These are phyloP conservation scores for Ustulina deusta DNA, from an alignment of 2,329 filamentous ascomycete genomes.

Conservation along the genomic window DNA sequence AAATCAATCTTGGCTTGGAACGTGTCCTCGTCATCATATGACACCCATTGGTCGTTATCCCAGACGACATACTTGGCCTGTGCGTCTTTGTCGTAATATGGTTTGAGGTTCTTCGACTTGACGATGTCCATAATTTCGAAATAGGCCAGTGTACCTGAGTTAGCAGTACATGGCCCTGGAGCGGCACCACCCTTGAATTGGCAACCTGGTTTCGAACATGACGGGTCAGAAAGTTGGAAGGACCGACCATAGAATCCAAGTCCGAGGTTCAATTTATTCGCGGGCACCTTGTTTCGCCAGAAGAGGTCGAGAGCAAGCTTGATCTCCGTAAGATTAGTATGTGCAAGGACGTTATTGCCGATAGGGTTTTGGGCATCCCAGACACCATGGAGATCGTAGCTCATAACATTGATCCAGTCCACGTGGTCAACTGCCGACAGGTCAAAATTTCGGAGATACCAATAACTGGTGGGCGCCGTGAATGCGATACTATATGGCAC, in stretches of 20 bases:
- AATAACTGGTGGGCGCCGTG: constrained; percentile 42
- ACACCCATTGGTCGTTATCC: constrained; percentile 26
- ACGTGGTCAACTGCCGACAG: neutral
- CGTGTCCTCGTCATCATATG: constrained; percentile 7
- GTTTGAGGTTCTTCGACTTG: neutral
- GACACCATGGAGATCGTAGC: no score
- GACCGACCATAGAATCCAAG: constrained; percentile 21
- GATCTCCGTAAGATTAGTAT: constrained; percentile 22
- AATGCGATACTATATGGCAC: constrained; percentile 29
- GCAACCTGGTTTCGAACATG: neutral
- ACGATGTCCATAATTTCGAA: neutral
- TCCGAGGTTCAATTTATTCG: neutral
- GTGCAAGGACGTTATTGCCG: neutral
- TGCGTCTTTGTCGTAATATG: neutral
- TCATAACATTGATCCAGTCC: constrained; percentile 17
- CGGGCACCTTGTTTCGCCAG: neutral
- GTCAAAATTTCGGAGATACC: constrained; percentile 50
- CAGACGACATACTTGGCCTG: neutral
- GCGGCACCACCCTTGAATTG: neutral
- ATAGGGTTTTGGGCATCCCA: no score
- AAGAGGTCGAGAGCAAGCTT: neutral
- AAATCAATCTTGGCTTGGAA: constrained; percentile 44
- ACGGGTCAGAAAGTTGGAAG: neutral
- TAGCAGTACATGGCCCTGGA: neutral
- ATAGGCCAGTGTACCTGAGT: neutral